A percentile compares a stretch with the other conserved stretches of the same genome.
phyloP scores from a whole-genome alignment of 306 rosid species.

The Vigna angularis region DNA sequence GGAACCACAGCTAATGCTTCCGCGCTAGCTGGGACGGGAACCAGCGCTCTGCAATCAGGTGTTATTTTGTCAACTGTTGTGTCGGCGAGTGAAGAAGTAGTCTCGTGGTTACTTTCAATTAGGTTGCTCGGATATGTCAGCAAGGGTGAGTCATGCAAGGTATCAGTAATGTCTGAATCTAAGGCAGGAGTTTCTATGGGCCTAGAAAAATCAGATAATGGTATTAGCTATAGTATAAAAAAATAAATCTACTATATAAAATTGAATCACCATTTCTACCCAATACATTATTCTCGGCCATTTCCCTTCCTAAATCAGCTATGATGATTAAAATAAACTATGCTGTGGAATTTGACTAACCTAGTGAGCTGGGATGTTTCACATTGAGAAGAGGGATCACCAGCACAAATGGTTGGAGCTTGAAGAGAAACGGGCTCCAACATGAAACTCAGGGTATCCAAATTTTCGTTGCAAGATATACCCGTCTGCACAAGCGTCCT shows the following conservation, averaged over 20 bases:
- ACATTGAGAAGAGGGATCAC: constrained; percentile 61
- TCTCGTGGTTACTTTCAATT: constrained; percentile 61
- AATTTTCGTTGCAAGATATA: constrained; percentile 75
- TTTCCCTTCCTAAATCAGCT: constrained; percentile 17
- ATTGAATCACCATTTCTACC: constrained; percentile 11
- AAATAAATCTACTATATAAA: background rate
- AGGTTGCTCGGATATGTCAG: constrained; percentile 54
- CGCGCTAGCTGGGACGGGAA: constrained; percentile 60
- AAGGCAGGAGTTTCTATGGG: constrained; percentile 58
- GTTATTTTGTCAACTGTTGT: constrained; percentile 51
- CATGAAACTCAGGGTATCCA: constrained; percentile 76
- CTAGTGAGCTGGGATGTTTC: constrained; percentile 59
- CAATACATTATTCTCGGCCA: constrained; percentile 2
- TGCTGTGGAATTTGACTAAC: constrained; percentile 51
- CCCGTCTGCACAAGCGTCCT: constrained; percentile 87
- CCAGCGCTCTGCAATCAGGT: constrained; percentile 74
- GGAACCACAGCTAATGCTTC: constrained; percentile 85
- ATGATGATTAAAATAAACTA: constrained; percentile 22
- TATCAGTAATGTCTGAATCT: constrained; percentile 59
- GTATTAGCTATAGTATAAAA: constrained; percentile 38
- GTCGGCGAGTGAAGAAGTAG: constrained; percentile 61
- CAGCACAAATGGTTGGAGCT: constrained; percentile 55
- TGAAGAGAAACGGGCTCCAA: constrained; percentile 72
- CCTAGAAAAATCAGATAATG: constrained; percentile 53
- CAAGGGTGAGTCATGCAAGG: constrained; percentile 53